Evolutionary conservation across 352 stramenopile species (phyloP).

Genomic region (Paralagenidium karlingii): DNA sequence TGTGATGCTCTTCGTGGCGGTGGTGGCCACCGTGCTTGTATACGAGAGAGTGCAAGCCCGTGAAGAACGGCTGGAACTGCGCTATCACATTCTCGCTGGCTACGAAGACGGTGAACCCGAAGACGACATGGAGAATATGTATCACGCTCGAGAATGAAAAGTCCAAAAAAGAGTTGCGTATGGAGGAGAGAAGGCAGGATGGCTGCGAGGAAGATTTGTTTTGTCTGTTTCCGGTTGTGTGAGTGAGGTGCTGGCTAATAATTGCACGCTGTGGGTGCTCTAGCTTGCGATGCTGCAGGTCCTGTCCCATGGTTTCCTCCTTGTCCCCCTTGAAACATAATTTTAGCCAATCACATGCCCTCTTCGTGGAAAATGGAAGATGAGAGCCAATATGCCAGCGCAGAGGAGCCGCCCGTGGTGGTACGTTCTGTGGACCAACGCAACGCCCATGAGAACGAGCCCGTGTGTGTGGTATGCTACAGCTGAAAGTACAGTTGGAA

Average conservation of each 20-base stretch:
- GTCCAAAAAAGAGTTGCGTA: no score
- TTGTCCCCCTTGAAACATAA: not conserved
- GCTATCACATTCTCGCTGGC: slow-evolving; percentile 61
- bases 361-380: not conserved
- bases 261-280: no score
- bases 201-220: no score
- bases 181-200: no score
- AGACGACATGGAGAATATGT: slow-evolving; percentile 67
- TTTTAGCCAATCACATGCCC: not conserved
- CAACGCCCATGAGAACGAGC: slow-evolving; percentile 14
- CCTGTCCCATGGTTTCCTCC: no score
- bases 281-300: no score
- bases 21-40: slow-evolving; percentile 55
- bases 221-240: no score
- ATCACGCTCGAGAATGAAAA: slow-evolving; percentile 47
- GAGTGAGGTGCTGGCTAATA: no score
- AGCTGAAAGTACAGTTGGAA: no score
- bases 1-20: slow-evolving; percentile 57
- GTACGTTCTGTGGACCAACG: slow-evolving; percentile 17
- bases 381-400: not conserved
- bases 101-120: slow-evolving; percentile 72
- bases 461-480: slow-evolving; percentile 22
- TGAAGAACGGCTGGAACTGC: slow-evolving; percentile 35
- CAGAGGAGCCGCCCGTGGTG: slow-evolving; percentile 11
- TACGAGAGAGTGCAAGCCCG: slow-evolving; percentile 66